phyloP scores from a whole-genome alignment of 2,329 filamentous ascomycete genomes.

The Cercospora berteroae region DNA sequence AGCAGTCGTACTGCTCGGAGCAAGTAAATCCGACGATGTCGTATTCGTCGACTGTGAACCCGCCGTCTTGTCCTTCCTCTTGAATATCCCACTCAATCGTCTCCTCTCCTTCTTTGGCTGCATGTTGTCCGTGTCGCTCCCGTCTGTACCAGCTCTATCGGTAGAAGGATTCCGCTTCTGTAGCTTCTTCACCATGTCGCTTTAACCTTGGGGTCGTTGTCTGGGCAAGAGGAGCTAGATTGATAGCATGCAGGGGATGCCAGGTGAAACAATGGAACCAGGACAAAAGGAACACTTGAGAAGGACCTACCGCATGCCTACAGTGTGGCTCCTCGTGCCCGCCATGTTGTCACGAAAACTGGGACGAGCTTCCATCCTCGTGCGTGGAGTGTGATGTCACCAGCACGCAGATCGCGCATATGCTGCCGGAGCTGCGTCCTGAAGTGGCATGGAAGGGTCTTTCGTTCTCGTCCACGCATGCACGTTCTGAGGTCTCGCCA shows the following conservation, averaged over 20 bases:
- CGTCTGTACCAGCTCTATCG: slow-evolving; percentile 8
- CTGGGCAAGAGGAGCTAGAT: not conserved
- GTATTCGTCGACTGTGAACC: slow-evolving; percentile 6
- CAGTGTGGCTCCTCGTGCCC: slow-evolving; percentile 4
- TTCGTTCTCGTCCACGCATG: not conserved
- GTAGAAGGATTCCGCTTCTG: slow-evolving; percentile 12
- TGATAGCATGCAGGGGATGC: slow-evolving; percentile 6
- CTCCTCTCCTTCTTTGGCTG: slow-evolving; percentile 19
- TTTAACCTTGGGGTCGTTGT: not conserved
- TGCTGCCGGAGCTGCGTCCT: slow-evolving; percentile 3
- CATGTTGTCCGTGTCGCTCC: slow-evolving; percentile 16
- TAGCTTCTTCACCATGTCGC: slow-evolving; percentile 12
- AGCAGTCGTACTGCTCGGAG: slow-evolving; percentile 2
- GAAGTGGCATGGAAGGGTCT: not conserved
- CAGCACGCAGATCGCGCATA: slow-evolving; percentile 7
- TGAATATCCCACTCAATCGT: slow-evolving; percentile 26
- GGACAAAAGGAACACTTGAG: not conserved
- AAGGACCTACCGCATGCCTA: slow-evolving; percentile 1
- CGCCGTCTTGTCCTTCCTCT: slow-evolving; percentile 24
- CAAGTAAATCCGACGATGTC: slow-evolving; percentile 7
- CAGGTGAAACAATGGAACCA: slow-evolving; percentile 5
- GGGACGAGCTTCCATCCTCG: slow-evolving; percentile 14
- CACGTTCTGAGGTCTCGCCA: not conserved
- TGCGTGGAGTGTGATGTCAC: slow-evolving; percentile 12
- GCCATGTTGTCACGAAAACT: slow-evolving; percentile 14